phyloP scores from a whole-genome alignment of 2,329 filamentous ascomycete species.

The Fusarium transvaalense region DNA sequence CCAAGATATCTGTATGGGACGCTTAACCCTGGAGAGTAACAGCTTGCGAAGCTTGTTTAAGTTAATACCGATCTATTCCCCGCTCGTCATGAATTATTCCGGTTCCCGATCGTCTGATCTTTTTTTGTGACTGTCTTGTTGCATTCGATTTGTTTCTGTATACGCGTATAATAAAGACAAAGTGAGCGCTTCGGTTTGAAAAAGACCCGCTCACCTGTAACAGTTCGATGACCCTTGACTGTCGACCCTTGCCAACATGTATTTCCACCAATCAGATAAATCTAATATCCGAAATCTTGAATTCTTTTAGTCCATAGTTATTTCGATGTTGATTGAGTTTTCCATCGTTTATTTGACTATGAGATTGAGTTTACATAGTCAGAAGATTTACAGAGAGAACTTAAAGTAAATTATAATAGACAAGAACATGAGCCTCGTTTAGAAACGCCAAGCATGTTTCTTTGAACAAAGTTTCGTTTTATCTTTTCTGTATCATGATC shows the following conservation, averaged over 20 bases:
- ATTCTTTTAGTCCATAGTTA: background rate
- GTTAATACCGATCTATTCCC: background rate
- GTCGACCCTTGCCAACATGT: conserved; percentile 33
- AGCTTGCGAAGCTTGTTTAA: background rate
- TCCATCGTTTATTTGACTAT: background rate
- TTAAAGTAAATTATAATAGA: too few species aligned
- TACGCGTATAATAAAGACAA: background rate
- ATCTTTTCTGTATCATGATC: background rate
- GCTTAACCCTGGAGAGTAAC: background rate
- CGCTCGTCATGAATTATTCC: background rate
- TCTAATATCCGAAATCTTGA: background rate
- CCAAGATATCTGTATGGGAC: background rate
- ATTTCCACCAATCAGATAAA: conserved; percentile 42
- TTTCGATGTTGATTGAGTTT: conserved; percentile 9
- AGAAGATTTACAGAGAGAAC: background rate
- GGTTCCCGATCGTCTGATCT: conserved; percentile 22
- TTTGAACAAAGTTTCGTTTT: conserved; percentile 6
- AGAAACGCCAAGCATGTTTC: conserved; percentile 11
- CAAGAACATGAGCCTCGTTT: too few species aligned
- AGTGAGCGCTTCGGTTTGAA: background rate
- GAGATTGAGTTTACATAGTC: conserved; percentile 16
- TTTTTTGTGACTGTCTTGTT: conserved; percentile 10
- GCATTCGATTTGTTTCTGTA: conserved; percentile 6
- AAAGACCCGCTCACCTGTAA: conserved; percentile 45
- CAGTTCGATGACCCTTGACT: conserved; percentile 13